Evolutionary conservation across 306 rosid genomes (phyloP).

Genomic region (Castanospermum australe): DNA sequence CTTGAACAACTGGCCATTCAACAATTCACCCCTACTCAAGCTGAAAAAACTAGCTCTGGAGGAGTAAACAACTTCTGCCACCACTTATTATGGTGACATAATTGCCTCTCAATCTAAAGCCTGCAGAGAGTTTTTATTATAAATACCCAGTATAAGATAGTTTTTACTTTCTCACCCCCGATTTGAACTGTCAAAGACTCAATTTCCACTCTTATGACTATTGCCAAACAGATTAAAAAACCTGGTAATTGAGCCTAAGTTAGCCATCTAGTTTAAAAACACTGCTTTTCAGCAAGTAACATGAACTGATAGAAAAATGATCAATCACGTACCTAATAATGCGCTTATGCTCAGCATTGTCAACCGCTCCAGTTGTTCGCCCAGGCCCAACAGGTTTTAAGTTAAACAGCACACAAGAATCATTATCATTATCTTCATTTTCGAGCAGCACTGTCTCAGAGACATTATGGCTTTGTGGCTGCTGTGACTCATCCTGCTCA

Average conservation of each 20-base stretch:
- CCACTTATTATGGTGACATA: neutral
- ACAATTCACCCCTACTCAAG: neutral
- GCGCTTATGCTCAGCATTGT: slow-evolving; percentile 69
- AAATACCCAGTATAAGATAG: neutral
- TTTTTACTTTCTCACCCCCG: neutral
- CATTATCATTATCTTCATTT: slow-evolving; percentile 47
- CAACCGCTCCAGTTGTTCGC: slow-evolving; percentile 51
- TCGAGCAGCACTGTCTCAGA: slow-evolving; percentile 26
- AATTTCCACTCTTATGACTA: neutral
- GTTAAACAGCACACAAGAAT: slow-evolving; percentile 48
- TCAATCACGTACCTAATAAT: slow-evolving; percentile 62
- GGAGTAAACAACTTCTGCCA: slow-evolving; percentile 7
- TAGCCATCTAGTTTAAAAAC: neutral
- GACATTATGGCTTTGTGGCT: slow-evolving; percentile 20
- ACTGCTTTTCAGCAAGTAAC: neutral
- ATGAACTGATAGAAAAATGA: neutral
- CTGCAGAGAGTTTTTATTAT: neutral
- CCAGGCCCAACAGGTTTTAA: slow-evolving; percentile 58
- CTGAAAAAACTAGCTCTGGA: neutral
- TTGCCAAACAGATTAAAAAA: neutral
- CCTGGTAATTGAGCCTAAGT: neutral
- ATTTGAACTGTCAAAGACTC: neutral
- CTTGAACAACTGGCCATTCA: neutral
- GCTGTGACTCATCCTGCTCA: slow-evolving; percentile 58
- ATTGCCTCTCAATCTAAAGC: neutral